Percentiles rank a stretch among this genome's conserved stretches.
Evolutionary conservation across 2,329 filamentous ascomycete species (phyloP).

Genomic region (Pseudogymnoascus sp.): DNA sequence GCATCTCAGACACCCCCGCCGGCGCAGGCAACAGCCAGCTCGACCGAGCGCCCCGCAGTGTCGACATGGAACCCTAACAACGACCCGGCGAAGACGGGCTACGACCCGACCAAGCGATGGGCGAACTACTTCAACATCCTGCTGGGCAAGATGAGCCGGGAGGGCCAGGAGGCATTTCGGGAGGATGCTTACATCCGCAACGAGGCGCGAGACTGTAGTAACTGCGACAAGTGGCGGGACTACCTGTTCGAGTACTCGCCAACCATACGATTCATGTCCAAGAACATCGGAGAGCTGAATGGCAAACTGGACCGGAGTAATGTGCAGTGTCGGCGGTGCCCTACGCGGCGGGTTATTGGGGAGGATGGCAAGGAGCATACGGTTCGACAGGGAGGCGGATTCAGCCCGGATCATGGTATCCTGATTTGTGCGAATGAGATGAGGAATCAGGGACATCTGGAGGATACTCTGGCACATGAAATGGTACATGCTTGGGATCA

Average conservation of each 20-base stretch:
- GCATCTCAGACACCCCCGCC: conserved; percentile 1
- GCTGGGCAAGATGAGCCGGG: conserved; percentile 59
- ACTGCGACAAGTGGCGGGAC: conserved; percentile 73
- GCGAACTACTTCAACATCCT: conserved; percentile 80
- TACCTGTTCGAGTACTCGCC: conserved; percentile 81
- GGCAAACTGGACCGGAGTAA: conserved; percentile 65
- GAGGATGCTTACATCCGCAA: conserved; percentile 65
- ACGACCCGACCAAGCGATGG: conserved; percentile 57
- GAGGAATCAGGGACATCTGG: conserved; percentile 67
- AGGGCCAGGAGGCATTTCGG: conserved; percentile 68
- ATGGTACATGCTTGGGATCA: conserved; percentile 98
- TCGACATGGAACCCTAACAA: conserved; percentile 30
- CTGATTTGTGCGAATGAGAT: conserved; percentile 89
- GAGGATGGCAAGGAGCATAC: conserved; percentile 34
- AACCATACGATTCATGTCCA: conserved; percentile 74
- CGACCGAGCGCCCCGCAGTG: conserved; percentile 3
- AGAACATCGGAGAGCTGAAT: conserved; percentile 72
- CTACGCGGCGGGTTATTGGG: conserved; percentile 38
- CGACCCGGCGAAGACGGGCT: conserved; percentile 52
- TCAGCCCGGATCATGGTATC: conserved; percentile 79
- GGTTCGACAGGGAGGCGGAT: conserved; percentile 65
- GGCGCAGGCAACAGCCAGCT: not conserved
- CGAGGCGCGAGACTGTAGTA: conserved; percentile 68
- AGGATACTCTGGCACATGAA: conserved; percentile 92
- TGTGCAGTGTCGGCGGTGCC: conserved; percentile 75